phyloP scores from a whole-genome alignment of 2,329 filamentous ascomycete genomes.

The Hypoxylon sp. region DNA sequence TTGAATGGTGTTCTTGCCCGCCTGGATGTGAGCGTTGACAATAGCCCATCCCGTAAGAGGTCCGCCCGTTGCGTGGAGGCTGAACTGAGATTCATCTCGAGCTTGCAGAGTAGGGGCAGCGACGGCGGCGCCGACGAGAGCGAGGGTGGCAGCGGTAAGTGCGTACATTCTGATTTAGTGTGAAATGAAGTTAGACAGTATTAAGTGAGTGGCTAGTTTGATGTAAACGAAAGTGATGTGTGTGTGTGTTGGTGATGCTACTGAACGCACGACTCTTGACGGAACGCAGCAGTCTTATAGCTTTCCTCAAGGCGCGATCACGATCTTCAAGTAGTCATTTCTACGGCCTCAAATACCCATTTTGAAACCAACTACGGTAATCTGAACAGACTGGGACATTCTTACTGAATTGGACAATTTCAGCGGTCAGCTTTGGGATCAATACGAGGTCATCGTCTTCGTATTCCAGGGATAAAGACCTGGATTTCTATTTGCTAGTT shows the following conservation, averaged over 20 bases:
- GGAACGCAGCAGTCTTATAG: conserved; percentile 14
- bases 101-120: conserved; percentile 31
- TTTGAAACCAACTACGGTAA: background rate
- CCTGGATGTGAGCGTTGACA: conserved; percentile 42
- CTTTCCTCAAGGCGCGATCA: background rate
- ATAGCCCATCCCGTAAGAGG: conserved; percentile 42
- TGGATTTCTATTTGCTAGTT: conserved; percentile 1
- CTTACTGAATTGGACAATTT: background rate
- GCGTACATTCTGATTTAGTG: conserved; percentile 35
- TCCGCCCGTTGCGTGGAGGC: conserved; percentile 31
- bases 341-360: background rate
- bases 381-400: background rate
- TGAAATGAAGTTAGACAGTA: background rate
- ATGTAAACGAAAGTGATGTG: background rate
- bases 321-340: background rate
- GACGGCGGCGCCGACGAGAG: conserved; percentile 34
- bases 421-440: conserved; percentile 8
- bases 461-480: conserved; percentile 12
- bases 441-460: conserved; percentile 26
- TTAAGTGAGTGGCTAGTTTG: conserved; percentile 4
- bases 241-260: conserved; percentile 4
- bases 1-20: conserved; percentile 43
- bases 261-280: conserved; percentile 1
- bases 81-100: conserved; percentile 35
- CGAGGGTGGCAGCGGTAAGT: conserved; percentile 32